Evolutionary conservation across 1,284 basidiomycete species (phyloP).

Genomic region (Mycena citricolor): DNA sequence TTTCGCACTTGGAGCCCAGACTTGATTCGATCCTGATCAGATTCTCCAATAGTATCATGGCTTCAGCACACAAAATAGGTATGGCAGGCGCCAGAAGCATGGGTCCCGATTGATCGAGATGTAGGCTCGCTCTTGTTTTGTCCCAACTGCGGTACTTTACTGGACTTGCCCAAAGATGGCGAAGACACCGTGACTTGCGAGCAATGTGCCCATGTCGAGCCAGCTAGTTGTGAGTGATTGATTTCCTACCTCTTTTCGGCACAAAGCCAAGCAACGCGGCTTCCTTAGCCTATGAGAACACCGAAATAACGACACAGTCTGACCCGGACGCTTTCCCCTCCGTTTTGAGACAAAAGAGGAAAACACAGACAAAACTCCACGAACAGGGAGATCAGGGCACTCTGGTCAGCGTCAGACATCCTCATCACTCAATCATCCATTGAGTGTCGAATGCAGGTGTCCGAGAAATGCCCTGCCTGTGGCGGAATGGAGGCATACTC

Average conservation of each 20-base stretch:
- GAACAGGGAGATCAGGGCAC: slow-evolving; percentile 74
- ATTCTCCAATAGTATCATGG: slow-evolving; percentile 14
- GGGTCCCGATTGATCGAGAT: not conserved
- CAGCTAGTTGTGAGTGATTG: slow-evolving; percentile 73
- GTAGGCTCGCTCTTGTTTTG: slow-evolving; percentile 94
- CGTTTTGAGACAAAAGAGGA: slow-evolving; percentile 82
- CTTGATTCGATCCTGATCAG: too few relatives aligned
- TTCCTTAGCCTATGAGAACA: slow-evolving; percentile 89
- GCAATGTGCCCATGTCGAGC: slow-evolving; percentile 86
- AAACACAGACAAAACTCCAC: slow-evolving; percentile 85
- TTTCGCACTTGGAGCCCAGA: too few relatives aligned
- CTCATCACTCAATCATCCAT: not conserved
- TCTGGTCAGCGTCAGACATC: slow-evolving; percentile 55
- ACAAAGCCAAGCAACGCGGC: too few relatives aligned
- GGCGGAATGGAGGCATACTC: slow-evolving; percentile 80
- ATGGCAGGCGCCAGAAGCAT: not conserved
- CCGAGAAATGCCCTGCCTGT: slow-evolving; percentile 91
- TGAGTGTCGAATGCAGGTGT: slow-evolving; percentile 54
- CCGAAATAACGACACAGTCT: slow-evolving; percentile 86
- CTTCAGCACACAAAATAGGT: slow-evolving; percentile 38
- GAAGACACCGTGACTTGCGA: slow-evolving; percentile 80
- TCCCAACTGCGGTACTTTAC: slow-evolving; percentile 86
- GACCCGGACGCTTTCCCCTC: slow-evolving; percentile 95
- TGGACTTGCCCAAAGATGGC: slow-evolving; percentile 81
- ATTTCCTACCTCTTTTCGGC: slow-evolving; percentile 1